Percentiles rank a stretch among this genome's conserved stretches.
Evolutionary conservation across 176 grass and related monocot species (phyloP).

Genomic region (Lolium perenne): DNA sequence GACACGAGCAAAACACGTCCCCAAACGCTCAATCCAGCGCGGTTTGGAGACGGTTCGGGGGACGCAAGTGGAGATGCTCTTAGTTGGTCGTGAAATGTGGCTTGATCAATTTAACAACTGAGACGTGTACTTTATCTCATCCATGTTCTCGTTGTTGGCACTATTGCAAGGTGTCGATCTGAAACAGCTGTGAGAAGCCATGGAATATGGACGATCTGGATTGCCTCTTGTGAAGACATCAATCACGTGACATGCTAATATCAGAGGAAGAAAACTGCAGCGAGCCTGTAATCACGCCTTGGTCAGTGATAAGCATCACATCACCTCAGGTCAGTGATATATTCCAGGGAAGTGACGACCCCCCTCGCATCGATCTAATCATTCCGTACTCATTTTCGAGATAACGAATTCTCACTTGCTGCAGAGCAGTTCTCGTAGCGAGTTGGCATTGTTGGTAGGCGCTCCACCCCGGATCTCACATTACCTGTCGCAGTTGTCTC

Average conservation of each 20-base stretch:
- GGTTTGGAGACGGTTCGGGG: too few species aligned
- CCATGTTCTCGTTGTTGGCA: too few species aligned
- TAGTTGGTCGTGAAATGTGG: too few species aligned
- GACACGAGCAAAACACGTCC: too few species aligned
- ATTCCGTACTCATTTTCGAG: neutral
- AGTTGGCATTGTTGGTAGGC: conserved; percentile 6
- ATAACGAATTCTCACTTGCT: neutral
- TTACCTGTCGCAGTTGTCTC: neutral
- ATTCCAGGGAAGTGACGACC: too few species aligned
- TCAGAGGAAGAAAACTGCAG: neutral
- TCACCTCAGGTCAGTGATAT: neutral
- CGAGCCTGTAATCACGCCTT: neutral
- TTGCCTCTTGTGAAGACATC: neutral
- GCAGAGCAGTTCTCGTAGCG: neutral
- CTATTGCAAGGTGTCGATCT: too few species aligned
- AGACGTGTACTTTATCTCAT: too few species aligned
- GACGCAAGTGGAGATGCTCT: too few species aligned
- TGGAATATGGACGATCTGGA: too few species aligned
- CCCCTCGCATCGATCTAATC: neutral
- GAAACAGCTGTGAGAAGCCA: too few species aligned
- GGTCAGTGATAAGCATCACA: conserved; percentile 19
- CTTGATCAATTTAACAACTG: too few species aligned
- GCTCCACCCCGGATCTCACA: neutral
- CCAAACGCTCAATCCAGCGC: too few species aligned
- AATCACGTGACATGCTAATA: neutral